A percentile compares a stretch with the other conserved stretches of the same genome.
These are phyloP conservation scores for Eimeria acervulina DNA, from an alignment of 169 alveolate species.

Conservation along the genomic window DNA sequence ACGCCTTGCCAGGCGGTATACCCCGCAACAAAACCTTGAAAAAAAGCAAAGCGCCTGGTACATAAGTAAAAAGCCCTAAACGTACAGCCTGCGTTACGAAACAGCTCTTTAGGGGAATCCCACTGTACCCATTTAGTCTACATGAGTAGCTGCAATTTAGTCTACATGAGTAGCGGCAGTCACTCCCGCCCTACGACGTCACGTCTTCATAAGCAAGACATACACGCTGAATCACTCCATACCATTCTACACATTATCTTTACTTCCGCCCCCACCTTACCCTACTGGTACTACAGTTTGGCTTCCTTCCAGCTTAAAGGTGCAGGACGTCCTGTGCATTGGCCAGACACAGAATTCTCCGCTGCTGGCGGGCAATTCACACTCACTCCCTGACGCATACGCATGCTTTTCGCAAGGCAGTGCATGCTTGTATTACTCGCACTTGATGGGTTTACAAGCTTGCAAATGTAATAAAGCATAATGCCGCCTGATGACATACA, in stretches of 20 bases:
- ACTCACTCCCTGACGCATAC: background rate
- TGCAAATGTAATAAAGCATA: background rate
- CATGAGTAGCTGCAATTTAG: background rate
- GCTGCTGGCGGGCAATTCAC: background rate
- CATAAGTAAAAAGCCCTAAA: background rate
- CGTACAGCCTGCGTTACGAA: background rate
- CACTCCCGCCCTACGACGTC: background rate
- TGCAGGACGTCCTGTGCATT: too few species aligned
- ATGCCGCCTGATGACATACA: background rate
- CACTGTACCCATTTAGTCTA: background rate
- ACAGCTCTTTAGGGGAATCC: background rate
- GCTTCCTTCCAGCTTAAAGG: too few species aligned
- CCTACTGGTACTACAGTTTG: too few species aligned
- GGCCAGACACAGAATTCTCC: background rate
- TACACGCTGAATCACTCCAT: background rate
- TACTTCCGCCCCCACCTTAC: too few species aligned
- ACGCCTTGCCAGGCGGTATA: background rate
- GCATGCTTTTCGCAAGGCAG: background rate
- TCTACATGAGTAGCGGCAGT: background rate
- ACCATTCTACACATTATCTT: too few species aligned
- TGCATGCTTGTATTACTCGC: background rate
- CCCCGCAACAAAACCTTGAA: background rate
- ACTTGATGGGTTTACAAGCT: background rate
- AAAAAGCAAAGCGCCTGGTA: background rate
- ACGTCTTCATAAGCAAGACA: background rate